Evolutionary conservation across 352 stramenopile species (phyloP).

Genomic region (Pythium phragmiticola): DNA sequence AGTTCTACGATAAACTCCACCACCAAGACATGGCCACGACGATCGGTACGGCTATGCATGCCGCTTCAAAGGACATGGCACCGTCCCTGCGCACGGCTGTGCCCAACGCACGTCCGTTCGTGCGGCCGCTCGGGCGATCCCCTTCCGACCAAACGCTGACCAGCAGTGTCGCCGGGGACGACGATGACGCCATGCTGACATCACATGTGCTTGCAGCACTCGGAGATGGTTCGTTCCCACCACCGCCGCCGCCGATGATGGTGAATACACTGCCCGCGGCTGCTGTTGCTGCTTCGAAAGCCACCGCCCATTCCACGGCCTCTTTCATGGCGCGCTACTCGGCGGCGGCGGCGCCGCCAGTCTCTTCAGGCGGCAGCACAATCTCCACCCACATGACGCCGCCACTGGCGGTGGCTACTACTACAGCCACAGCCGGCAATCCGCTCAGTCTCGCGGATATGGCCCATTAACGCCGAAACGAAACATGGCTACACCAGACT

Average conservation of each 20-base stretch:
- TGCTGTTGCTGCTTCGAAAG: no score
- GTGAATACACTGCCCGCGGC: background rate
- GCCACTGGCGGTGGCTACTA: background rate
- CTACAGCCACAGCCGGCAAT: background rate
- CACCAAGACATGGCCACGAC: slow-evolving; percentile 19
- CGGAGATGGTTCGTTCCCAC: background rate
- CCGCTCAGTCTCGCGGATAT: background rate
- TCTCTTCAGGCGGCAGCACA: background rate
- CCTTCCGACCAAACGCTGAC: slow-evolving; percentile 21
- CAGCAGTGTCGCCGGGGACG: slow-evolving; percentile 36
- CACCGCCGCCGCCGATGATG: background rate
- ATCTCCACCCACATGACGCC: background rate
- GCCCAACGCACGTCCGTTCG: slow-evolving; percentile 51
- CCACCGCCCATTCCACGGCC: background rate
- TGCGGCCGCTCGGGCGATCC: slow-evolving; percentile 53
- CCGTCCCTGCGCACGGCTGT: slow-evolving; percentile 46
- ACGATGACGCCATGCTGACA: slow-evolving; percentile 40
- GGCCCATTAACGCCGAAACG: background rate
- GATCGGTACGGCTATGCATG: background rate
- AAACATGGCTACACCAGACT: background rate
- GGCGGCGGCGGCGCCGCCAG: background rate
- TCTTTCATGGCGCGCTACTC: background rate
- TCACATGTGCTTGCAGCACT: slow-evolving; percentile 1
- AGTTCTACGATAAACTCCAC: slow-evolving; percentile 62
- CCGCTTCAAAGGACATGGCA: slow-evolving; percentile 28